phyloP scores from a whole-genome alignment of 768 basidiomycete species.

The Lactarius sp. region DNA sequence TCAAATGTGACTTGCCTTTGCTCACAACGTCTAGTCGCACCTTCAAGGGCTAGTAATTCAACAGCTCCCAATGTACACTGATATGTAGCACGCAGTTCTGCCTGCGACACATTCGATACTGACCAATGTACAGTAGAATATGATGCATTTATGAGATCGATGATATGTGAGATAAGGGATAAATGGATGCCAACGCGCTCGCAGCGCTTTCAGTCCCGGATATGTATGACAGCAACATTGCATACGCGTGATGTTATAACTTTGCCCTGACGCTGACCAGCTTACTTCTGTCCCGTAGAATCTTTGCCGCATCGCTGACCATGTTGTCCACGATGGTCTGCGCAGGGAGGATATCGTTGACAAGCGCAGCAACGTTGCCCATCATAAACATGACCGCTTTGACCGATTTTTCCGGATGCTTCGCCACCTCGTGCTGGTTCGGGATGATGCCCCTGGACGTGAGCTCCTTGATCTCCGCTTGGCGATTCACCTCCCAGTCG shows the following conservation, averaged over 20 bases:
- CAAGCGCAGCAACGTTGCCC: slow-evolving; percentile 72
- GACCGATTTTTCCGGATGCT: slow-evolving; percentile 76
- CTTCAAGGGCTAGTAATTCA: not conserved
- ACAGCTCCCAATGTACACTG: not conserved
- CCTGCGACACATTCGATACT: too few relatives aligned
- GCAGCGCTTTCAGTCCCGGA: not conserved
- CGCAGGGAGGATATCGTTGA: slow-evolving; percentile 75
- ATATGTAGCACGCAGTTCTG: not conserved
- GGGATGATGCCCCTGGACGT: slow-evolving; percentile 84
- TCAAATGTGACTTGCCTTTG: not conserved
- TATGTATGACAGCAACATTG: not conserved
- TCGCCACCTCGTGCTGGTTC: slow-evolving; percentile 60
- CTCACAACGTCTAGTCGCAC: not conserved
- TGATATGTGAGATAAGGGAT: not conserved
- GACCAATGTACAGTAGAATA: not conserved
- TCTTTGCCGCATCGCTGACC: slow-evolving; percentile 53
- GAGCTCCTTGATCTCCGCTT: slow-evolving; percentile 76
- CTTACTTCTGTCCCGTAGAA: slow-evolving; percentile 40
- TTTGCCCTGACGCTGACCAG: slow-evolving; percentile 39
- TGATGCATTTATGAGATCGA: not conserved
- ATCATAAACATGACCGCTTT: slow-evolving; percentile 72
- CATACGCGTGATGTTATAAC: too few relatives aligned
- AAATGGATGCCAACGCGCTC: not conserved
- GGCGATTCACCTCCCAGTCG: slow-evolving; percentile 78
- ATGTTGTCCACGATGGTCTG: slow-evolving; percentile 79